A percentile compares a stretch with the other conserved stretches of the same genome.
phyloP scores from a whole-genome alignment of 2,329 filamentous ascomycete genomes.

The Chaetomiaceae sp. region DNA sequence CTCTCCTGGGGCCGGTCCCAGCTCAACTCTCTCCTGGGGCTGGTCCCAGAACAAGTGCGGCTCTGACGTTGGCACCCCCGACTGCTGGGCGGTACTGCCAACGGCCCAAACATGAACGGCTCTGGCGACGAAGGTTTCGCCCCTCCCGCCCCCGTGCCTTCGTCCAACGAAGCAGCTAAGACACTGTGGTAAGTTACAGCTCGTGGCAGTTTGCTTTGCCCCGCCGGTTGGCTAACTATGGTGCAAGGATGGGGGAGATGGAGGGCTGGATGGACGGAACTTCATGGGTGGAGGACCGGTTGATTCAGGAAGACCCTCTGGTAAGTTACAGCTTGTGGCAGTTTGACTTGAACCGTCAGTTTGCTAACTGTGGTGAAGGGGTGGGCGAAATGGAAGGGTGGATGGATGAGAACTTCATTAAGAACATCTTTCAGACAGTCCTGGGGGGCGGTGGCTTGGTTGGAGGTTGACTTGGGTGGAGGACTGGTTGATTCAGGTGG shows the following conservation, averaged over 20 bases:
- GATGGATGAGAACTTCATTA: slow-evolving; percentile 99
- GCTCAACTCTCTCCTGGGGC: not conserved
- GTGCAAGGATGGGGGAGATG: too few relatives aligned
- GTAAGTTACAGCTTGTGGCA: slow-evolving; percentile 34
- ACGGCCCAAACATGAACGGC: slow-evolving; percentile 30
- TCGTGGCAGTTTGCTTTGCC: too few relatives aligned
- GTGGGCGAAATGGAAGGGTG: slow-evolving; percentile 99
- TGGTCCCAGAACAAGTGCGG: not conserved
- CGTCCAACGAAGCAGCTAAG: slow-evolving; percentile 46
- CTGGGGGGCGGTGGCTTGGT: too few relatives aligned
- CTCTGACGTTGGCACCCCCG: not conserved
- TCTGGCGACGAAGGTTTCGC: slow-evolving; percentile 26
- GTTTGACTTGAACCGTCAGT: too few relatives aligned
- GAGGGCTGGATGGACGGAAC: too few relatives aligned
- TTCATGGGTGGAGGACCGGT: too few relatives aligned
- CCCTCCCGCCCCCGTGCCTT: slow-evolving; percentile 19
- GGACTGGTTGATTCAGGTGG: too few relatives aligned
- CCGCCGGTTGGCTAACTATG: too few relatives aligned
- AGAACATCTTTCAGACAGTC: slow-evolving; percentile 81
- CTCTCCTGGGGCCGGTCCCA: too few relatives aligned
- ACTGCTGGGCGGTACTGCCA: slow-evolving; percentile 15
- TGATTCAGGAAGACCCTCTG: too few relatives aligned
- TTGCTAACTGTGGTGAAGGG: slow-evolving; percentile 46
- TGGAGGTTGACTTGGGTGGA: too few relatives aligned
- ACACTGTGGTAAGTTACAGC: too few relatives aligned